Conservation (phyloP, 2,329 filamentous ascomycete genomes). For the Penicillium polonicum region DNA sequence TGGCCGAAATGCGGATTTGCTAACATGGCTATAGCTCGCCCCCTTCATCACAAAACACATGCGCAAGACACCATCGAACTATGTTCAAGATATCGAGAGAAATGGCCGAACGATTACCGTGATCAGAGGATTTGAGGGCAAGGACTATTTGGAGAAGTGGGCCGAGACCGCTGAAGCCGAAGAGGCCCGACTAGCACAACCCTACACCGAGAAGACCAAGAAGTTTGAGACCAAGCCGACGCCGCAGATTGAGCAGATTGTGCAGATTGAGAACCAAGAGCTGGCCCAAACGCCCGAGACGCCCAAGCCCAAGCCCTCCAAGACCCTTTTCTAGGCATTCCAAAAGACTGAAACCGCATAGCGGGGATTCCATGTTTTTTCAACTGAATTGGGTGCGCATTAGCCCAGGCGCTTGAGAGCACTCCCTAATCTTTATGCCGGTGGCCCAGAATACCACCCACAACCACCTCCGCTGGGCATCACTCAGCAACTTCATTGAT, state of each 20-base stretch:
- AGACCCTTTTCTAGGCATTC: neutral
- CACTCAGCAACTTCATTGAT: neutral
- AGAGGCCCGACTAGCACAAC: conserved; percentile 15
- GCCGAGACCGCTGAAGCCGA: conserved; percentile 38
- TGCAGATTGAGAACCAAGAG: neutral
- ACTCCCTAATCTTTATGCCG: neutral
- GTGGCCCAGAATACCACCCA: neutral
- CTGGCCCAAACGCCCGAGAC: neutral
- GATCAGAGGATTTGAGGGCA: conserved; percentile 34
- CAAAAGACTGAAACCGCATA: neutral
- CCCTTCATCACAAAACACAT: conserved; percentile 48
- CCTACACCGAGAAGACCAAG: neutral
- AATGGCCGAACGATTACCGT: conserved; percentile 27
- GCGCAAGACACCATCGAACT: conserved; percentile 23
- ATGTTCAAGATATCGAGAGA: conserved; percentile 32
- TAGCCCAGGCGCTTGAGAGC: too few relatives aligned
- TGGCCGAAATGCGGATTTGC: neutral
- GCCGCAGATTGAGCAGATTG: neutral
- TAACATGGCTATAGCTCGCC: conserved; percentile 37
- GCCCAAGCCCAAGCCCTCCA: neutral
- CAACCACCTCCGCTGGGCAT: neutral
- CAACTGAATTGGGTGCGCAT: neutral
- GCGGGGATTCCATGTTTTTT: neutral
- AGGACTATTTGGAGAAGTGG: conserved; percentile 43
- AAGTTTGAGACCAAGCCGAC: neutral